Conservation (phyloP, 2,329 filamentous ascomycete genomes). For the Colletotrichum tropicicola region DNA sequence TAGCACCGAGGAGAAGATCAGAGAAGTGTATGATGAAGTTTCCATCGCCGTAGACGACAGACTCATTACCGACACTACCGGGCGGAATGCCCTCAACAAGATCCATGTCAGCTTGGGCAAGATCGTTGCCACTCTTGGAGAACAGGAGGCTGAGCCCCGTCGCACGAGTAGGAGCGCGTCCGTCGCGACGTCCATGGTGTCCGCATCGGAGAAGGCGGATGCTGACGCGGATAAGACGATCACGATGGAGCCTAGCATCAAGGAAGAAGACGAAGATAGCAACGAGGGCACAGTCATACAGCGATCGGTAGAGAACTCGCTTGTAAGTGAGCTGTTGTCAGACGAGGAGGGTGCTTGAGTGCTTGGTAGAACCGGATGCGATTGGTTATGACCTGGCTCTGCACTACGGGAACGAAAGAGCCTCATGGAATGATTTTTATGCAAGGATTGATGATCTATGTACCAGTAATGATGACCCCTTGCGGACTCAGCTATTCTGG, state of each 20-base stretch:
- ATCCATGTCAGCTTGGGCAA: slow-evolving; percentile 74
- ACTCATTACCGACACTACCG: slow-evolving; percentile 66
- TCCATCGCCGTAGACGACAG: slow-evolving; percentile 71
- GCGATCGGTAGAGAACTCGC: slow-evolving; percentile 40
- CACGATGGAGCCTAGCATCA: slow-evolving; percentile 53
- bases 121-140: slow-evolving; percentile 69
- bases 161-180: slow-evolving; percentile 56
- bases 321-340: slow-evolving; percentile 50
- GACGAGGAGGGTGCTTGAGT: slow-evolving; percentile 46
- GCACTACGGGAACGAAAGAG: background rate
- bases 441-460: slow-evolving; percentile 26
- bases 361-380: background rate
- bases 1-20: slow-evolving; percentile 66
- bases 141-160: slow-evolving; percentile 47
- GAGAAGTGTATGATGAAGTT: slow-evolving; percentile 66
- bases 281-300: slow-evolving; percentile 36
- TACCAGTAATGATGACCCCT: slow-evolving; percentile 21
- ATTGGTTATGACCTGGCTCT: slow-evolving; percentile 1
- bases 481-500: background rate
- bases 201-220: slow-evolving; percentile 33
- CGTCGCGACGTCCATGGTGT: slow-evolving; percentile 37
- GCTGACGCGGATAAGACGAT: slow-evolving; percentile 48
- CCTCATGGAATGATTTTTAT: background rate
- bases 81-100: slow-evolving; percentile 73
- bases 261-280: slow-evolving; percentile 53